Conservation (phyloP, 1,139 yeast species). For the Hansenula sp. region DNA sequence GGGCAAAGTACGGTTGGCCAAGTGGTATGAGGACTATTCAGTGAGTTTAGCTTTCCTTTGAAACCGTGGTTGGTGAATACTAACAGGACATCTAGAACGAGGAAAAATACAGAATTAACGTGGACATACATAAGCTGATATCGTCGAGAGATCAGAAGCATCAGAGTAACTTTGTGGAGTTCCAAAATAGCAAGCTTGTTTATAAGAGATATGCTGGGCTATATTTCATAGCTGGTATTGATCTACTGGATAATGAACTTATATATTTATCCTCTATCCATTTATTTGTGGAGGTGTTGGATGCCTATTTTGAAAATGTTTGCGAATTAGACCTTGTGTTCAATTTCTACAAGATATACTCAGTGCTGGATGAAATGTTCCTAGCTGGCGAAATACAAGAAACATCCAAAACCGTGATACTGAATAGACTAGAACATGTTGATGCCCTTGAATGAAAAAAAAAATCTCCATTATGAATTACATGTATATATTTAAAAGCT, state of each 20-base stretch:
- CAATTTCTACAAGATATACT: conserved; percentile 70
- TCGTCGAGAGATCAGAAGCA: conserved; percentile 80
- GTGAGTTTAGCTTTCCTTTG: conserved; percentile 19
- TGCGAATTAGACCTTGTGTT: conserved; percentile 90
- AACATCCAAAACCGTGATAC: conserved; percentile 54
- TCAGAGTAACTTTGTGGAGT: conserved; percentile 78
- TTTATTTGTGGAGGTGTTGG: conserved; percentile 83
- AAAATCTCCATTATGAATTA: neutral
- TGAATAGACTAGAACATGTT: conserved; percentile 42
- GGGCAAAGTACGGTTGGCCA: conserved; percentile 84
- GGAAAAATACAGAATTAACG: conserved; percentile 46
- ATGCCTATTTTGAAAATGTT: conserved; percentile 81
- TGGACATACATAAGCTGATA: conserved; percentile 76
- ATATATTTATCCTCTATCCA: conserved; percentile 82
- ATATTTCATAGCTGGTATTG: conserved; percentile 79
- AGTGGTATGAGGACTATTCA: conserved; percentile 51
- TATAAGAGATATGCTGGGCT: conserved; percentile 92
- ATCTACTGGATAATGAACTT: conserved; percentile 71
- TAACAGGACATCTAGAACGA: conserved; percentile 32
- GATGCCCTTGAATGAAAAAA: conserved; percentile 17
- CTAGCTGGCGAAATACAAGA: conserved; percentile 79
- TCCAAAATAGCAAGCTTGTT: conserved; percentile 66
- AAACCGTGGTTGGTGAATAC: neutral
- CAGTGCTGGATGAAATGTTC: conserved; percentile 69
- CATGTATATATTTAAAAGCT: conserved; percentile 6